A percentile compares a stretch with the other conserved stretches of the same genome.
Conservation (phyloP, 2,329 filamentous ascomycete species). For the Penicillium sp. region DNA sequence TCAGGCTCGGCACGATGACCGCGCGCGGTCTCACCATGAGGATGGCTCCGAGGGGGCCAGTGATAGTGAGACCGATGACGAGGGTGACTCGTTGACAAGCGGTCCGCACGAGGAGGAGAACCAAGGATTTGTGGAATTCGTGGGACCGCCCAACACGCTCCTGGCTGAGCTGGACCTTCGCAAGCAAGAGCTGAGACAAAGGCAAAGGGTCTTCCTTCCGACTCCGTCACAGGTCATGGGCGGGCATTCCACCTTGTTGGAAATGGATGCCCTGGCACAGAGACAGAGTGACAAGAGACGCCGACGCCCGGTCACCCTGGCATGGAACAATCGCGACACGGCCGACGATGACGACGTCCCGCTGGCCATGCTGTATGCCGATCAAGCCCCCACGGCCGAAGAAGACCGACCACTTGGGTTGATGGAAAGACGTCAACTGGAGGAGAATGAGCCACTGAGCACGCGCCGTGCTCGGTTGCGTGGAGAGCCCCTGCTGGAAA, state of each 20-base stretch:
- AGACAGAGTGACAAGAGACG: constrained; percentile 66
- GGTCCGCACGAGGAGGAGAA: constrained; percentile 32
- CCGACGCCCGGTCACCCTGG: constrained; percentile 72
- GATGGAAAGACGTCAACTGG: constrained; percentile 66
- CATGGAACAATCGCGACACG: constrained; percentile 66
- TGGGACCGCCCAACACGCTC: constrained; percentile 78
- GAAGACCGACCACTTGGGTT: constrained; percentile 41
- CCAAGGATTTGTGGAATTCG: constrained; percentile 41
- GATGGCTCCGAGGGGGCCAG: constrained; percentile 4
- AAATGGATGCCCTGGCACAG: constrained; percentile 86
- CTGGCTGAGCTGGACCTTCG: constrained; percentile 87
- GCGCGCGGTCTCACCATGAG: constrained; percentile 10
- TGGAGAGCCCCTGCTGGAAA: constrained; percentile 46
- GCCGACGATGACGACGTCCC: constrained; percentile 80
- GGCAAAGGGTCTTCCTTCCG: constrained; percentile 68
- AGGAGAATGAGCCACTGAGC: constrained; percentile 88
- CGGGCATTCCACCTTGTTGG: constrained; percentile 83
- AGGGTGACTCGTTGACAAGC: constrained; percentile 19
- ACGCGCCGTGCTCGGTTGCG: constrained; percentile 68
- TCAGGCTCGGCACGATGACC: constrained; percentile 13
- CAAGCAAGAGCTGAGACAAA: constrained; percentile 78
- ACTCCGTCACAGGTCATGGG: constrained; percentile 39
- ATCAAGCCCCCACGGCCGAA: constrained; percentile 28
- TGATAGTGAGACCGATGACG: constrained; percentile 8
- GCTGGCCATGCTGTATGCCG: constrained; percentile 69